Evolutionary conservation across 202 grass and related monocot genomes (phyloP), one percentile per base, ranked within the genome.

Genomic region (Hordeum pubiflorum): DNA sequence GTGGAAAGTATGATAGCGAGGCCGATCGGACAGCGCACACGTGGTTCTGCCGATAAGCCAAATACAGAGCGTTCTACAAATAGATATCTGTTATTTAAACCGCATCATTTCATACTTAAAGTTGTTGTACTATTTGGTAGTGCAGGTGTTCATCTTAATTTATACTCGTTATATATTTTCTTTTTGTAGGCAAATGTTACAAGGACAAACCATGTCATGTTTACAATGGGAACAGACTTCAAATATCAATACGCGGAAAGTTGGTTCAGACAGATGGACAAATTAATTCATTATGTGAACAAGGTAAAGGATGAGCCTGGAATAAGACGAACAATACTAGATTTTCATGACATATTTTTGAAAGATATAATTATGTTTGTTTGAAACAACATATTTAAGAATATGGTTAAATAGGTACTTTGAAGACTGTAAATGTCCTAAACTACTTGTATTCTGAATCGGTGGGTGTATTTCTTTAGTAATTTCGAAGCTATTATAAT

Each of bases 211-310:
- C 94, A 97, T 86, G 78, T 97, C 74, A 97, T 97, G 94, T 97
- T 97, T 89, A 97, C 94, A 31, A 97, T 97, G 94, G 94, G 94
- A 61, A 97, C 94, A 85, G 94, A 97, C 74, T 97, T 97, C 86
- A 97, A 97, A 83, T 97, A 97, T 81, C 94, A 97, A 86, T 97
- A 97, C 17, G 91, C 94, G 55, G 92, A 87, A 80, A 92, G 87
- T 70, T 97, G 94, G 94, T 97, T 97, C 79, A 92, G 94, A 80
- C 91, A 97, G 72, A 81, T 97, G 84, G 94, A 97, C 87, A 97
- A 94, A 80, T 79, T 97, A 58, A 97, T 97, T 89, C 91, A 97
- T 64, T 97, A 94, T 81, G 91, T 94, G 61, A 97, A 97, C 81
- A 94, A 92, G 89, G 94, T 97, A 70, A 85, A 58, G 31, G 52